Evolutionary conservation across 805 yeast genomes (phyloP), one percentile per base, ranked within the genome.

Genomic region (Cyberlindnera saturnus): DNA sequence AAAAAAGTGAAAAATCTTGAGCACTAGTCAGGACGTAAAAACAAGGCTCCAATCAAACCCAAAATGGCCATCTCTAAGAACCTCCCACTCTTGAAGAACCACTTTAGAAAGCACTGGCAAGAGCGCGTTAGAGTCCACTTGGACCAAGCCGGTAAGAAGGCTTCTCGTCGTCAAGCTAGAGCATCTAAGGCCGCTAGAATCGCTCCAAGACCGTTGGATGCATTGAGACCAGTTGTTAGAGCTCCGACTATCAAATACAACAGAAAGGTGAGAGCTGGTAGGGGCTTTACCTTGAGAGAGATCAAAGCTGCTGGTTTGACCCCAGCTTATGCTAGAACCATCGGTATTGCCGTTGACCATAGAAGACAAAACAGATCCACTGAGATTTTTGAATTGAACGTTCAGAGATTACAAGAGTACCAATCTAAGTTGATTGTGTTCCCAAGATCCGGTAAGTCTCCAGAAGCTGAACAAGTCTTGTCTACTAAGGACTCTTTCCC

Each of bases 51-150:
- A 20, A 6, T 23, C 23, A 20, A 6, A 29, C 14, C 23, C 23
- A 20, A 20, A 34, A 39, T 73, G 90, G 99, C 98, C 76, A 89
- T 93, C 82, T 76, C 93, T 65, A 91, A 93, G 90, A 91, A 91
- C 81, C 82, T 89, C 79, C 96, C 98, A 81, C 79, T 91, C 79
- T 86, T 87, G 82, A 88, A 87, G 85, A 91, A 91, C 85, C 99
- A 93, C 82, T 91, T 91, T 96, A 86, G 97, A 82, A 91, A 91
- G 87, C 91, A 91, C 96, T 93, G 99, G 99, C 98, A 93, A 80
- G 96, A 88, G 77, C 87, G 98, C 70, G 99, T 93, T 82, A 87
- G 80, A 74, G 96, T 88, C 67, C 99, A 93, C 89, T 86, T 93
- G 71, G 97, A 93, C 91, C 99, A 93, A 82, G 96, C 99, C 69